Evolutionary conservation across 768 basidiomycete species (phyloP).

Genomic region (Leccinum barrowsii): DNA sequence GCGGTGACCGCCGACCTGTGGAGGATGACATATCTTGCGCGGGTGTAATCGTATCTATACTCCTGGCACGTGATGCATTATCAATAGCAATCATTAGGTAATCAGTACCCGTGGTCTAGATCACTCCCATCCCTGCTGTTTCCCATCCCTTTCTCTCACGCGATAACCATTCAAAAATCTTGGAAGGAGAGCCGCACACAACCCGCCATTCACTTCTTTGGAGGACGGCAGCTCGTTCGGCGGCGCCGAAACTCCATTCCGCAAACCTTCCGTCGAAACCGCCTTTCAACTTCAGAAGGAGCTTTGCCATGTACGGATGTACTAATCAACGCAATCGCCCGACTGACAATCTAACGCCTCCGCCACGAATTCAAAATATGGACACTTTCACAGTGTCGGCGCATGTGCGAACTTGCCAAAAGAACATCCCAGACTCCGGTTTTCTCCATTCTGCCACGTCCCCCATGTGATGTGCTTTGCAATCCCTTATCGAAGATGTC

Average conservation of each 20-base stretch:
- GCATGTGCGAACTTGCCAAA: slow-evolving; percentile 49
- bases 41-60: not conserved
- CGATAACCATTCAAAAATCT: slow-evolving; percentile 42
- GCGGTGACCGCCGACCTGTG: not conserved
- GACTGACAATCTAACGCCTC: not conserved
- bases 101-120: not conserved
- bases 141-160: slow-evolving; percentile 15
- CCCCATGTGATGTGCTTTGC: slow-evolving; percentile 52
- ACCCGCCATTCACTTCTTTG: slow-evolving; percentile 56
- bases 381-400: not conserved
- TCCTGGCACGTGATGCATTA: not conserved
- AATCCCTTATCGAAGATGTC: slow-evolving; percentile 71
- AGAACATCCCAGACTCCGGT: slow-evolving; percentile 81
- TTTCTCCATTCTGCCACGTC: slow-evolving; percentile 66
- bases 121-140: not conserved
- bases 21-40: not conserved
- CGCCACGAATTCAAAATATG: slow-evolving; percentile 6
- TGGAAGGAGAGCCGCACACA: slow-evolving; percentile 72
- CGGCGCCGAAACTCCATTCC: slow-evolving; percentile 71
- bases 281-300: slow-evolving; percentile 37
- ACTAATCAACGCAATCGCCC: not conserved
- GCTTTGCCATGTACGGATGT: slow-evolving; percentile 50
- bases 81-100: not conserved
- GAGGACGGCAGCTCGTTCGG: slow-evolving; percentile 70
- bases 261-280: slow-evolving; percentile 59